phyloP scores from a whole-genome alignment of 257 asterid species.

The Solanum pennellii region DNA sequence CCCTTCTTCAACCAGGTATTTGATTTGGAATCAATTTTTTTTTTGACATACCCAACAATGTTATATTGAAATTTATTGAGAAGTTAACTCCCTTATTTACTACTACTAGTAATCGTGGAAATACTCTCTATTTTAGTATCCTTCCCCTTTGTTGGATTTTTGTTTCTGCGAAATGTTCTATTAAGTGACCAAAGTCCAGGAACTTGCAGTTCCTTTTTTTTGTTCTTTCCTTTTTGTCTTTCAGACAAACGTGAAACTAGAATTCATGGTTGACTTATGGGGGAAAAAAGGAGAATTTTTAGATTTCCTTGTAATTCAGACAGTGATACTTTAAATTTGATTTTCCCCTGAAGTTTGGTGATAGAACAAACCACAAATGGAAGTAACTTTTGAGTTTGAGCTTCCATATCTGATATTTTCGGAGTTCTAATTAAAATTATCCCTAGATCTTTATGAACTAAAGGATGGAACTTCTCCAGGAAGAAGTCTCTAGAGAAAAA shows the following conservation, averaged over 20 bases:
- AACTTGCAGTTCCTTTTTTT: background rate
- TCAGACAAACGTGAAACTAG: background rate
- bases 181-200: background rate
- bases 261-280: background rate
- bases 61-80: background rate
- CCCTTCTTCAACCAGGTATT: constrained; percentile 72
- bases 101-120: background rate
- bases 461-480: too few species aligned
- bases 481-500: too few species aligned
- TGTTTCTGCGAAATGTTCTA: background rate
- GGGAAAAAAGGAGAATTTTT: background rate
- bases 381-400: background rate
- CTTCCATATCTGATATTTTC: background rate
- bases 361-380: background rate
- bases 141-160: background rate
- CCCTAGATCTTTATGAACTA: background rate
- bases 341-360: background rate
- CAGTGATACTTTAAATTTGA: background rate
- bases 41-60: background rate
- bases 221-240: background rate
- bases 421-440: background rate
- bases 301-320: background rate
- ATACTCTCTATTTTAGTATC: background rate
- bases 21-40: background rate
- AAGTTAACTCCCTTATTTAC: background rate